Evolutionary conservation across 2,329 filamentous ascomycete species (phyloP).

Genomic region (Hymenoscyphus salicellus): DNA sequence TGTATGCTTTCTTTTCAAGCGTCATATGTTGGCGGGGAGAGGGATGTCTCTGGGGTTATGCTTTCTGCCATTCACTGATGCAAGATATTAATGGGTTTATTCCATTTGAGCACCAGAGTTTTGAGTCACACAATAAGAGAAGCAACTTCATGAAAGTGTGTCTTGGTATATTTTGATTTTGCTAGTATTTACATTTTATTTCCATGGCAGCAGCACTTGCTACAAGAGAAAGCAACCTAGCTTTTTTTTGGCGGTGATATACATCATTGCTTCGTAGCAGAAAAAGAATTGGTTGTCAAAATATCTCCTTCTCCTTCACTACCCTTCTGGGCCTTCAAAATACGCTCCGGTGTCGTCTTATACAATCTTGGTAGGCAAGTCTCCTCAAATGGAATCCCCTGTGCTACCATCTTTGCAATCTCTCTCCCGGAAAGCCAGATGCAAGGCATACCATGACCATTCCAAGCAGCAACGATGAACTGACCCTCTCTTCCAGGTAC

Average conservation of each 20-base stretch:
- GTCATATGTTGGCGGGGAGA: no score
- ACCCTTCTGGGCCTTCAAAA: background rate
- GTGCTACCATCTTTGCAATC: slow-evolving; percentile 3
- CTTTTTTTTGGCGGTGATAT: background rate
- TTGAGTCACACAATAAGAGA: no score
- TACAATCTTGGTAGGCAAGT: slow-evolving; percentile 7
- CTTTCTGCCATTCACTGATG: background rate
- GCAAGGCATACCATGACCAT: slow-evolving; percentile 50
- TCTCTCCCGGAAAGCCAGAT: slow-evolving; percentile 6
- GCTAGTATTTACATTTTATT: background rate
- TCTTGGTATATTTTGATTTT: background rate
- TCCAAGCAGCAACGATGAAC: slow-evolving; percentile 49
- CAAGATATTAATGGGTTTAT: no score
- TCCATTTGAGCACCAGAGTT: no score
- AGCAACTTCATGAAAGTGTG: background rate
- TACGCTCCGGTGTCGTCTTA: slow-evolving; percentile 7
- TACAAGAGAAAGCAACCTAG: background rate
- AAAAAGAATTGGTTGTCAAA: background rate
- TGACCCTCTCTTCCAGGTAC: slow-evolving; percentile 42
- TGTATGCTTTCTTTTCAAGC: no score
- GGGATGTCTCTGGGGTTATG: no score
- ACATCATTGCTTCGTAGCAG: background rate
- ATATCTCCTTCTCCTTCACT: background rate
- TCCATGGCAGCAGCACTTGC: background rate
- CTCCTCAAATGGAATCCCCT: slow-evolving; percentile 2